Evolutionary conservation across 2,329 filamentous ascomycete genomes (phyloP).

Genomic region (Didymella lethalis): DNA sequence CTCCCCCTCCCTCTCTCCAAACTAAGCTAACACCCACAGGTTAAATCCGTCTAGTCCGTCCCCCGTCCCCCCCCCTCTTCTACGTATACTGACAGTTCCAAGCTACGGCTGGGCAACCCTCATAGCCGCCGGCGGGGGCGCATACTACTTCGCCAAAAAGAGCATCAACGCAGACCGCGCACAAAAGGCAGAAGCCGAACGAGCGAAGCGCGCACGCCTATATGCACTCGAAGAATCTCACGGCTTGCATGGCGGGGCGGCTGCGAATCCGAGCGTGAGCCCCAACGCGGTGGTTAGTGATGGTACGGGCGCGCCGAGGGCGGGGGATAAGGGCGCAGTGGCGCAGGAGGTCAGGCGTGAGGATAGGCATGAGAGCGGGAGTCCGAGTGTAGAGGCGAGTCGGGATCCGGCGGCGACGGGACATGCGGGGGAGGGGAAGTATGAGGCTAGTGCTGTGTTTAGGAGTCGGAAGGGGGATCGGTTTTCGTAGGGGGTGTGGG

Average conservation of each 20-base stretch:
- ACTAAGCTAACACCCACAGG: conserved; percentile 51
- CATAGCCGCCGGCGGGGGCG: conserved; percentile 82
- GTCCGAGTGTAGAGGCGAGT: conserved; percentile 75
- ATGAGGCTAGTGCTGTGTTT: conserved; percentile 80
- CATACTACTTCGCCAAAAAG: conserved; percentile 95
- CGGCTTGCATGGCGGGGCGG: conserved; percentile 5
- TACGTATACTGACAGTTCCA: conserved; percentile 19
- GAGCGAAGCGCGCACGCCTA: conserved; percentile 41
- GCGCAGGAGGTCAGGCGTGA: conserved; percentile 18
- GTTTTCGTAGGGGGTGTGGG: conserved; percentile 59
- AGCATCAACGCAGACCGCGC: conserved; percentile 92
- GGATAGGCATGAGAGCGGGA: conserved; percentile 39
- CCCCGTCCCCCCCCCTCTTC: too few species aligned
- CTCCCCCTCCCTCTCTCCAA: background rate
- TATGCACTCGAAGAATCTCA: conserved; percentile 43
- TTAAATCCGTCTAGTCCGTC: conserved; percentile 66
- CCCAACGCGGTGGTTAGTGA: conserved; percentile 20
- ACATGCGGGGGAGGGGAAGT: conserved; percentile 91
- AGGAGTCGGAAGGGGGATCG: conserved; percentile 83
- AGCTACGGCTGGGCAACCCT: conserved; percentile 94
- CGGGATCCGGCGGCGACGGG: conserved; percentile 84
- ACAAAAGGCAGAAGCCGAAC: conserved; percentile 66
- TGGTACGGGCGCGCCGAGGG: conserved; percentile 21
- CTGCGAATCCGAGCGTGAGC: conserved; percentile 23
- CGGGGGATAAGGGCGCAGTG: conserved; percentile 19